A percentile compares a stretch with the other conserved stretches of the same genome.
phyloP scores from a whole-genome alignment of 371 early-diverging fungal species.

The Mucor mucedo region DNA sequence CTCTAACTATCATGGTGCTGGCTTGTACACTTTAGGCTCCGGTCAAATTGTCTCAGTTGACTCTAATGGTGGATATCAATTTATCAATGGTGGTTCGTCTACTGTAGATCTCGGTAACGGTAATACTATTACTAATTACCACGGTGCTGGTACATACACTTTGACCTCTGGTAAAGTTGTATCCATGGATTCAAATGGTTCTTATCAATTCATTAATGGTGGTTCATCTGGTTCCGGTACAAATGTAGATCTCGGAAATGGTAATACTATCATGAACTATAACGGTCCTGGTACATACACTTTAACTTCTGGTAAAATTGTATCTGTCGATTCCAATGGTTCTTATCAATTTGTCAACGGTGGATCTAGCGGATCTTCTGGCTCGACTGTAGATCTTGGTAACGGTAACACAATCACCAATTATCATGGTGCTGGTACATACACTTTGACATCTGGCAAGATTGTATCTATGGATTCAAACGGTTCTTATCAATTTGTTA shows the following conservation, averaged over 20 bases:
- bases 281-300: neutral
- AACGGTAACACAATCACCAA: neutral
- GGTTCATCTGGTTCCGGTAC: neutral
- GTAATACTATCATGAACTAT: neutral
- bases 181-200: neutral
- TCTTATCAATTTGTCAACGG: slow-evolving; percentile 1
- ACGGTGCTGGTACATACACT: slow-evolving; percentile 14
- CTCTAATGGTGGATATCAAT: too few species aligned
- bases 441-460: slow-evolving; percentile 5
- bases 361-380: neutral
- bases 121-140: neutral
- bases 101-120: neutral
- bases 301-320: neutral
- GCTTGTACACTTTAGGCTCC: too few species aligned
- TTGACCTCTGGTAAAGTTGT: neutral
- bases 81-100: too few species aligned
- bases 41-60: too few species aligned
- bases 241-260: neutral
- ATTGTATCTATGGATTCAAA: slow-evolving; percentile 1
- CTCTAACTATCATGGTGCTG: too few species aligned
- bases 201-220: neutral
- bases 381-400: neutral
- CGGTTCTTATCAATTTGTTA: slow-evolving; percentile 2
- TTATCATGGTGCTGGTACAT: slow-evolving; percentile 3
- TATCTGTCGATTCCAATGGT: neutral